Evolutionary conservation across 2,329 filamentous ascomycete species (phyloP).

Genomic region (Colletotrichum sublineola): DNA sequence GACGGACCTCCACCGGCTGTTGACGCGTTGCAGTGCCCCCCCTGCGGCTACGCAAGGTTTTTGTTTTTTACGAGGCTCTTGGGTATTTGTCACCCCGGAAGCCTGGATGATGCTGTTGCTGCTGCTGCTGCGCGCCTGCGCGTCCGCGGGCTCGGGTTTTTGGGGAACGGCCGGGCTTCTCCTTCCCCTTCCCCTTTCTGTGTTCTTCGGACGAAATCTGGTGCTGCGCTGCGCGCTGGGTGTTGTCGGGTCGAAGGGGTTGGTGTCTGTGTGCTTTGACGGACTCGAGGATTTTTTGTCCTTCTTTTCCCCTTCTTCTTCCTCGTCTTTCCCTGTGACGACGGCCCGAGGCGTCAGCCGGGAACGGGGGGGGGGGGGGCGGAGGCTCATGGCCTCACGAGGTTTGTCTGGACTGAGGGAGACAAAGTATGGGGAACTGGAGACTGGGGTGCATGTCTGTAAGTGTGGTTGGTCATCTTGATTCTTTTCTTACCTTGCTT

Average conservation of each 20-base stretch:
- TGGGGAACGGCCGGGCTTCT: too few relatives aligned
- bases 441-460: background rate
- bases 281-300: background rate
- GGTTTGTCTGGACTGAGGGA: background rate
- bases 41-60: too few relatives aligned
- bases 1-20: too few relatives aligned
- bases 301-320: background rate
- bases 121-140: background rate
- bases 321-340: background rate
- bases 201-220: background rate
- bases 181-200: fast-evolving
- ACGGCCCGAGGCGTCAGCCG: constrained; percentile 6
- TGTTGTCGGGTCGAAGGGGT: background rate
- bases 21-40: too few relatives aligned
- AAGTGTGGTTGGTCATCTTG: too few relatives aligned
- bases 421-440: background rate
- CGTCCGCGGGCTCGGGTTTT: background rate
- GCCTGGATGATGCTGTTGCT: background rate
- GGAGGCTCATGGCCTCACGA: background rate
- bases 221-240: background rate
- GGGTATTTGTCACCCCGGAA: too few relatives aligned
- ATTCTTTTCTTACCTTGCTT: too few relatives aligned
- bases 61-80: background rate
- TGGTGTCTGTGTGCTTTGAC: background rate
- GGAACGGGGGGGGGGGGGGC: too few relatives aligned